phyloP scores from a whole-genome alignment of 225 moss, liverwort and hornwort genomes.

The Sphagnum tenellum region DNA sequence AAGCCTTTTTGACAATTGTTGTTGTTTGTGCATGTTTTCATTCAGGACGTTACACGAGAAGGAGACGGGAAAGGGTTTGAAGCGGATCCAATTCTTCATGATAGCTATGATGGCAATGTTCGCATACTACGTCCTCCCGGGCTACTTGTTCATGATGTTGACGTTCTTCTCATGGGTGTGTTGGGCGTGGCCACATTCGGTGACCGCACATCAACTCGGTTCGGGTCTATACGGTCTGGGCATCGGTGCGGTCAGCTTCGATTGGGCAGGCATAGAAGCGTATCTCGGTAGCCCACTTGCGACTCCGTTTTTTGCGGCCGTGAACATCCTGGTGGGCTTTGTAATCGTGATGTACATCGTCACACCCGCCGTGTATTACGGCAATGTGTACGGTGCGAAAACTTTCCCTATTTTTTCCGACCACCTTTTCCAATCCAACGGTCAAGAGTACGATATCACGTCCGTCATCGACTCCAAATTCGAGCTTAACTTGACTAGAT shows the following conservation, averaged over 20 bases:
- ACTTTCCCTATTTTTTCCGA: slow-evolving; percentile 59
- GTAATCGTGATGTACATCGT: slow-evolving; percentile 36
- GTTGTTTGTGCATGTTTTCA: not conserved
- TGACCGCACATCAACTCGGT: slow-evolving; percentile 58
- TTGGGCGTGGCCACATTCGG: slow-evolving; percentile 48
- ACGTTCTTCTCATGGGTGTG: slow-evolving; percentile 54
- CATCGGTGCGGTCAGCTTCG: slow-evolving; percentile 50
- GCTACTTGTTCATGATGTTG: slow-evolving; percentile 51
- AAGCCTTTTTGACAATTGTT: too few relatives aligned
- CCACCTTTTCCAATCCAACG: slow-evolving; percentile 28
- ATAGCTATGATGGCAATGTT: slow-evolving; percentile 40
- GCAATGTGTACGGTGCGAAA: slow-evolving; percentile 29
- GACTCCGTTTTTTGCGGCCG: slow-evolving; percentile 44
- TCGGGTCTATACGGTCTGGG: slow-evolving; percentile 59
- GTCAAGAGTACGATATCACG: slow-evolving; percentile 25
- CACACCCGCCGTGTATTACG: slow-evolving; percentile 48
- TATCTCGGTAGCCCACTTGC: slow-evolving; percentile 47
- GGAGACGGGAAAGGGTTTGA: slow-evolving; percentile 38
- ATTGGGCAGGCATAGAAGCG: slow-evolving; percentile 49
- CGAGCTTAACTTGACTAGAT: slow-evolving; percentile 36
- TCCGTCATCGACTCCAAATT: slow-evolving; percentile 28
- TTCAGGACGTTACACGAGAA: slow-evolving; percentile 47
- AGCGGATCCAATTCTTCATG: slow-evolving; percentile 51
- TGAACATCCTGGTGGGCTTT: slow-evolving; percentile 48
- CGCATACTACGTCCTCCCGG: slow-evolving; percentile 56